Percentiles rank a stretch among this genome's conserved stretches.
Evolutionary conservation across 768 basidiomycete species (phyloP).

Genomic region (Tubosaeta sp.): DNA sequence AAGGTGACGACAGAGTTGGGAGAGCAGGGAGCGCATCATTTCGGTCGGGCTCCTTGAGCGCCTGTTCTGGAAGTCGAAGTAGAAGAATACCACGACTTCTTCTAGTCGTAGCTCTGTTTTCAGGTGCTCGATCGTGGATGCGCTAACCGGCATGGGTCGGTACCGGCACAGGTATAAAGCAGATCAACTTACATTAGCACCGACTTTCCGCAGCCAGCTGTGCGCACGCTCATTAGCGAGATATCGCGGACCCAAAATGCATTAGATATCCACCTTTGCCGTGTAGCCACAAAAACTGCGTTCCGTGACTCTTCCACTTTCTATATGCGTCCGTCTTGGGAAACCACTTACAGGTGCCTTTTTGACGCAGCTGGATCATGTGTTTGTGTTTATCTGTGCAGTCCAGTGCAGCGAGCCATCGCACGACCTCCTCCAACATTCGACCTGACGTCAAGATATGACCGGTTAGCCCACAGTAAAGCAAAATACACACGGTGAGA

Average conservation of each 20-base stretch:
- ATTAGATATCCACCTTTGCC: too few relatives aligned
- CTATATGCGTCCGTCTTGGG: background rate
- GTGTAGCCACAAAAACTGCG: background rate
- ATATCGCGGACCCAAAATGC: too few relatives aligned
- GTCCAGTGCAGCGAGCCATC: slow-evolving; percentile 1
- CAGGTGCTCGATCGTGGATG: background rate
- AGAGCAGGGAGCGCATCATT: background rate
- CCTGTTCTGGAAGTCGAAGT: slow-evolving; percentile 1
- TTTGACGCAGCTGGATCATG: background rate
- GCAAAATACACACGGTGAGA: too few relatives aligned
- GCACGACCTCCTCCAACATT: background rate
- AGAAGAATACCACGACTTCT: background rate
- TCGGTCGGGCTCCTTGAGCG: background rate
- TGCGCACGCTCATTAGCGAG: background rate
- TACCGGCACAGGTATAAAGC: background rate
- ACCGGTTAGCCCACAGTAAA: too few relatives aligned
- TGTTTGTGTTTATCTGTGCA: background rate
- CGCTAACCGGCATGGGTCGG: background rate
- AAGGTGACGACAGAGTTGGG: background rate
- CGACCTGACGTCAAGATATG: background rate
- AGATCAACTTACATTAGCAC: background rate
- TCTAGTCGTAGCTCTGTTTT: background rate
- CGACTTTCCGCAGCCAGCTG: slow-evolving; percentile 3
- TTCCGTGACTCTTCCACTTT: background rate
- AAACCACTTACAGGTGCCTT: background rate